Evolutionary conservation across 345 rosid species (phyloP), one percentile per base, ranked within the genome.

Genomic region (Pistacia integerrima): DNA sequence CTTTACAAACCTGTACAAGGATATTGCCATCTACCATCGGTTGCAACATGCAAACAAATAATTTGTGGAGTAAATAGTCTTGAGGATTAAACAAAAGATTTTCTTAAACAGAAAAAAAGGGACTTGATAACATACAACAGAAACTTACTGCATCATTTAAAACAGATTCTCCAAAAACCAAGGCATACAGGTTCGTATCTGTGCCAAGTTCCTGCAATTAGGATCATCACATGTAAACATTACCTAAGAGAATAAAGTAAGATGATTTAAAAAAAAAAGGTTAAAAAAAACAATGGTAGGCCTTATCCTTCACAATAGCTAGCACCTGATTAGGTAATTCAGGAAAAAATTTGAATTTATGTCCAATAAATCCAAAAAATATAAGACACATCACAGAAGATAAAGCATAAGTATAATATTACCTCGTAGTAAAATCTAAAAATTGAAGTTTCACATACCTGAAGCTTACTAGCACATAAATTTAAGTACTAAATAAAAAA

Each of bases 121-220:
- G 36, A 70, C 38, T 72, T 54, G 2, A 35, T n/a, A 57, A 74
- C 77, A 59, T 72, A 58, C 22, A 74, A 65, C 68, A 56, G 76
- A 72, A 80, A 80, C 92, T 85, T 86, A 96, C 99, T 17, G 99
- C 99, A 76, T 96, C 99, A 83, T 96, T 96, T 76, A 96, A 85
- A 78, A 96, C 99, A 25, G 98, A 96, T 89, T 96, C 99, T 66
- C 99, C 99, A 77, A 96, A 96, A 69, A 96, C 99, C 85, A 93
- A 82, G 14, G 99, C 98, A 86, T 96, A 96, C 69, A 96, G 91
- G 84, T 96, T 96, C 76, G 75, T 84, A 83, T 96, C 98, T 54
- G 97, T 92, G 80, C 99, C 99, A 80, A 96, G 93, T 86, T 96
- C 99, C 99, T 93, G 86, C 77, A 84, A 78, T 77, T 52, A 69